A percentile compares a stretch with the other conserved stretches of the same genome.
These are phyloP conservation scores for Chlamydomonas applanata DNA, from an alignment of 139 green algal genomes.

Conservation along the genomic window DNA sequence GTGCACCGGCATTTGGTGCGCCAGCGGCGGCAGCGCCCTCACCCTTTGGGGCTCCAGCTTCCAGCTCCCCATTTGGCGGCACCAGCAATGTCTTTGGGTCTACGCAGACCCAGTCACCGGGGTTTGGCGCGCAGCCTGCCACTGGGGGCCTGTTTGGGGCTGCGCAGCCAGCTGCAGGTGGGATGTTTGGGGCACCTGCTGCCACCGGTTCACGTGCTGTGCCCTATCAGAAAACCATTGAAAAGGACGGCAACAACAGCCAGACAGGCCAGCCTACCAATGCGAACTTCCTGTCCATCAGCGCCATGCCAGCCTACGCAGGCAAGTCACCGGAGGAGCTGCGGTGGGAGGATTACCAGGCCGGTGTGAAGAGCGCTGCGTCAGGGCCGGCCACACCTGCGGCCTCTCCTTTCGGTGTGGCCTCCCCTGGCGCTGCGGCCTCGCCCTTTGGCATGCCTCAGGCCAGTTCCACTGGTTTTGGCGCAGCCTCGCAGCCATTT, in stretches of 20 bases:
- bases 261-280: conserved; percentile 21
- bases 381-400: conserved; percentile 12
- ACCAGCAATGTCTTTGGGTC: conserved; percentile 7
- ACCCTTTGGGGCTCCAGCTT: conserved; percentile 24
- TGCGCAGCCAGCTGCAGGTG: conserved; percentile 4
- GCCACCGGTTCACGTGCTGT: conserved; percentile 49
- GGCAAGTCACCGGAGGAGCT: conserved; percentile 87
- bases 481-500: conserved; percentile 21
- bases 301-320: conserved; percentile 75
- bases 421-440: conserved; percentile 1
- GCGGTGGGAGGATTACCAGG: conserved; percentile 86
- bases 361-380: conserved; percentile 33
- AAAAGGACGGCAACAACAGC: conserved; percentile 46
- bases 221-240: conserved; percentile 61
- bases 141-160: neutral
- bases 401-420: conserved; percentile 17
- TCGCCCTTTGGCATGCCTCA: conserved; percentile 9
- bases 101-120: neutral
- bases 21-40: conserved; percentile 13
- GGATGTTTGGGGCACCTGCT: conserved; percentile 23
- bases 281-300: conserved; percentile 66
- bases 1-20: conserved; percentile 24
- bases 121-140: conserved; percentile 7
- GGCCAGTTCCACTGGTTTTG: conserved; percentile 34
- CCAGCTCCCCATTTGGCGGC: conserved; percentile 21